Evolutionary conservation across 495 filamentous ascomycete genomes (phyloP).

Genomic region (Thozetella sp.): DNA sequence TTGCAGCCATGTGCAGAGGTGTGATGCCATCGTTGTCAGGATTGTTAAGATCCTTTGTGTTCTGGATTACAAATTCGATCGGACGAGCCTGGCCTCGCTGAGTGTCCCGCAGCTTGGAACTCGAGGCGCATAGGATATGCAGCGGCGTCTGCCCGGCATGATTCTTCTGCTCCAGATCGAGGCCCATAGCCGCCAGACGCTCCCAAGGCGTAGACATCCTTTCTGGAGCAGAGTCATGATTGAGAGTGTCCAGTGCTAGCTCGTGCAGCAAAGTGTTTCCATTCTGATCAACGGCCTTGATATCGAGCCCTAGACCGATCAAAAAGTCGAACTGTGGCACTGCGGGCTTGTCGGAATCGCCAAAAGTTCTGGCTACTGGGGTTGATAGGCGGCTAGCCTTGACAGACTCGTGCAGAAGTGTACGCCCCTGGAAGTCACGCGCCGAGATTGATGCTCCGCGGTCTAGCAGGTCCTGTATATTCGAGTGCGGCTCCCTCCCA

Average conservation of each 20-base stretch:
- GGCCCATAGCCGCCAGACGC: not conserved
- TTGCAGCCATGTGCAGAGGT: slow-evolving; percentile 3
- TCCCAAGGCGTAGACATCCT: too few relatives aligned
- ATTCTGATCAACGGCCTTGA: not conserved
- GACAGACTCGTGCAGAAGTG: not conserved
- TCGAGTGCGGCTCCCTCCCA: too few relatives aligned
- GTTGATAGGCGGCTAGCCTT: too few relatives aligned
- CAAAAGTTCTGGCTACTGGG: too few relatives aligned
- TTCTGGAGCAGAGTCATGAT: not conserved
- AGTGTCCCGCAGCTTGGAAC: not conserved
- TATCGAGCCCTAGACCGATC: not conserved
- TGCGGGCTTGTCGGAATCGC: not conserved
- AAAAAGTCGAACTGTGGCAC: not conserved
- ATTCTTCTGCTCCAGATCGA: slow-evolving; percentile 4
- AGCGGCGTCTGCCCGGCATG: slow-evolving; percentile 5
- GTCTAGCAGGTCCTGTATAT: not conserved
- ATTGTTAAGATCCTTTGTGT: not conserved
- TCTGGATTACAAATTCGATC: not conserved
- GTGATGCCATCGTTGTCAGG: not conserved
- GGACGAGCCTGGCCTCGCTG: not conserved
- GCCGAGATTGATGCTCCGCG: not conserved
- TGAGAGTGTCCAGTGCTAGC: not conserved
- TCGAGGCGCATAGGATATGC: not conserved
- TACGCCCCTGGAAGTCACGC: not conserved
- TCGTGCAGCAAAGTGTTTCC: not conserved